A percentile compares a stretch with the other conserved stretches of the same genome.
phyloP scores from a whole-genome alignment of 2,329 filamentous ascomycete genomes.

The Penicillium expansum region DNA sequence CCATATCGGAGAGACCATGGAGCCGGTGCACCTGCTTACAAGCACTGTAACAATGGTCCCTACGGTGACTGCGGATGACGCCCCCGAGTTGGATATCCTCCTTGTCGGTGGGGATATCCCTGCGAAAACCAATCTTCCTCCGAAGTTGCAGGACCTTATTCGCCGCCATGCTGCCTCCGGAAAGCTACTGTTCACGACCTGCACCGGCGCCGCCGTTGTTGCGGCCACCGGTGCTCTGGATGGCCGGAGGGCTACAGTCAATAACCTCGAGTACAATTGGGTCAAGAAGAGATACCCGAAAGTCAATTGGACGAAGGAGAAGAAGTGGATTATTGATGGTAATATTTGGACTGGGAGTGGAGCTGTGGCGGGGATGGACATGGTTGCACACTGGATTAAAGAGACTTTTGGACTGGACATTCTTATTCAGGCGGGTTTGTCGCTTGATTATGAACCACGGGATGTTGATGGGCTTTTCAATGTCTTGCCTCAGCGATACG shows the following conservation, averaged over 20 bases:
- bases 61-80: background rate
- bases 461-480: conserved; percentile 31
- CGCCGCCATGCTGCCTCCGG: background rate
- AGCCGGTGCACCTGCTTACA: conserved; percentile 27
- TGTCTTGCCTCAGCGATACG: conserved; percentile 31
- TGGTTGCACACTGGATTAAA: conserved; percentile 43
- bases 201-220: background rate
- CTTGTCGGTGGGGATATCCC: background rate
- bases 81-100: background rate
- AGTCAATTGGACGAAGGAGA: conserved; percentile 28
- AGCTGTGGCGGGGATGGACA: conserved; percentile 49
- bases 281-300: background rate
- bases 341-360: conserved; percentile 51
- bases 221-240: background rate
- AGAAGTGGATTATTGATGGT: conserved; percentile 47
- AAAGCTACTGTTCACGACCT: background rate
- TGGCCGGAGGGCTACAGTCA: background rate
- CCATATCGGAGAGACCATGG: conserved; percentile 34
- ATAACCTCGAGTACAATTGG: background rate
- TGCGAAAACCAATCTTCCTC: background rate
- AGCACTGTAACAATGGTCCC: conserved; percentile 21
- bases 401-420: conserved; percentile 34
- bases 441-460: background rate
- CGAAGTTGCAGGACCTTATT: background rate
- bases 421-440: background rate